Base-by-base conservation (phyloP, 202 grass and related monocot species). In the Musa balbisiana region DNA sequence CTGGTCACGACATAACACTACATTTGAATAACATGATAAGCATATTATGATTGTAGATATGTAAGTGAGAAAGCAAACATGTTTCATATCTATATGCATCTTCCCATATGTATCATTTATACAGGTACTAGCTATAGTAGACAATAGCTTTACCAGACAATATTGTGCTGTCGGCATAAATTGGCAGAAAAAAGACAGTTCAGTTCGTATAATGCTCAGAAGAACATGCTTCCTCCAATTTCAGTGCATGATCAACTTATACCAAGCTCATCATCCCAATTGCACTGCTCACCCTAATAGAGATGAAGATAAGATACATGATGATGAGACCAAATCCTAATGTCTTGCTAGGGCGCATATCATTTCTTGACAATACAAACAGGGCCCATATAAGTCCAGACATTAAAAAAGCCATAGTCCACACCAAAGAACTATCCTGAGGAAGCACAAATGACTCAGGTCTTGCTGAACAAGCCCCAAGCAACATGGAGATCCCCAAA, bases 221-320 rank as follows among this genome's bases (percentile, higher is more conserved):
- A 50, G 9, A 50, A 50, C 8, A 70, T n/a, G 8, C 9, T 70
- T 21, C 43, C 67, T 21, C 49, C 33, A 50, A 70, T 11, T 51
- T 70, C 13, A 19, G 20, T 51, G 56, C 8, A 25, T 55, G 5
- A 22, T 77, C 59, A 77, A 51, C 5, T 51, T 10, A 64, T n/a
- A 77, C 59, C 59, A 53, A 51, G 11, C 62, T 64, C 50, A 65
- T 23, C 33, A 65, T 15, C 51, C 55, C 67, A 58, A 49, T 15
- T 51, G 78, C 78, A 62, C 8, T 9, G 27, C 11, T 25, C 54
- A 80, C 55, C 78, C 78, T 71, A 64, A 62, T 62, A 26, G 78
- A 80, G 25, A 80, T 69, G 49, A 80, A 80, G 55, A 80, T 72
- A 49, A 80, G 68, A 51, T 80, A 80, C 25, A 80, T 33, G 16